A percentile compares a stretch with the other conserved stretches of the same genome.
Evolutionary conservation across 306 rosid genomes (phyloP).

Genomic region (Acacia confusa): DNA sequence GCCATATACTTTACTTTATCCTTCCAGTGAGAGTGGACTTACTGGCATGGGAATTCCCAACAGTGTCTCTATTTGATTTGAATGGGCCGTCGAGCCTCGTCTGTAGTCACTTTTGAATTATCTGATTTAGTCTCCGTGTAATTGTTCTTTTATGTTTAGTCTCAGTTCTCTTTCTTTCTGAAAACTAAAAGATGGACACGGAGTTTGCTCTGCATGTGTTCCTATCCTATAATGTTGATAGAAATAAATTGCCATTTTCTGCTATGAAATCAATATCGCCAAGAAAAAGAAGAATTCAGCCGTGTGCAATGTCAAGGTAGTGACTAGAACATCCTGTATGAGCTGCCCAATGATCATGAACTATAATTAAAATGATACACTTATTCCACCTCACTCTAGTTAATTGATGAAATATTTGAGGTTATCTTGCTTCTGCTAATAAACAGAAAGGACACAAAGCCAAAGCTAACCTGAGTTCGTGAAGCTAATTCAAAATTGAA

Average conservation of each 20-base stretch:
- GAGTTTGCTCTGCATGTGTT: neutral
- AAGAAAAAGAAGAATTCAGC: neutral
- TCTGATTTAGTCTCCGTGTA: neutral
- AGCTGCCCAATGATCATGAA: neutral
- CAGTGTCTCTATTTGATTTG: conserved; percentile 74
- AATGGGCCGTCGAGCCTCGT: conserved; percentile 2
- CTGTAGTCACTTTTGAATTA: neutral
- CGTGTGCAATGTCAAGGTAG: neutral
- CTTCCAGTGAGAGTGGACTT: conserved; percentile 60
- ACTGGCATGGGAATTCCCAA: conserved; percentile 87
- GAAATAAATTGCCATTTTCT: neutral
- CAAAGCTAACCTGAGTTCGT: neutral
- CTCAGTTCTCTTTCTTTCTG: neutral
- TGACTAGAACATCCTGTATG: neutral
- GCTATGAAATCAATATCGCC: neutral
- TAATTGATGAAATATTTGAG: neutral
- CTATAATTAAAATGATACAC: neutral
- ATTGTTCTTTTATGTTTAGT: neutral
- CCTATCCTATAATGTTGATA: neutral
- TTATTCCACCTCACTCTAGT: neutral
- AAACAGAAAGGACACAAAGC: neutral
- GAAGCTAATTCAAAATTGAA: neutral
- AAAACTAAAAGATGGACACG: neutral
- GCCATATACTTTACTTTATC: conserved; percentile 76
- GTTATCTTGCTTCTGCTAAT: neutral